Percentiles rank a stretch among this genome's conserved stretches.
These are phyloP conservation scores for Ricinus communis DNA, from an alignment of 345 rosid species.

Conservation along the genomic window DNA sequence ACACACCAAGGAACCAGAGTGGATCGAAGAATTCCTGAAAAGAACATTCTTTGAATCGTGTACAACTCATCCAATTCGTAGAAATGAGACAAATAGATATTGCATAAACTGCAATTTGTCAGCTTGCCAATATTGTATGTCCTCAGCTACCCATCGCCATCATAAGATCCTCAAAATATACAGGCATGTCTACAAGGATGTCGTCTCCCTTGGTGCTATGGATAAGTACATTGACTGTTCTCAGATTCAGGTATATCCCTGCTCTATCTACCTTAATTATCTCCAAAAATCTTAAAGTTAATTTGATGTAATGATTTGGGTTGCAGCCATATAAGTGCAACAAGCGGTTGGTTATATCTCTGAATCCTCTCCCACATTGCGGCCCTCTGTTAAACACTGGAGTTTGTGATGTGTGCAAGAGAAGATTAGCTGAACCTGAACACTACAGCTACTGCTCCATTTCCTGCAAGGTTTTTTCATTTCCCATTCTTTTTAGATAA, in stretches of 20 bases:
- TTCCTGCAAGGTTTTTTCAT: slow-evolving; percentile 41
- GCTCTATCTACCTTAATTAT: too few relatives aligned
- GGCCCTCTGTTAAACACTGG: slow-evolving; percentile 18
- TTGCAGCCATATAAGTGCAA: slow-evolving; percentile 50
- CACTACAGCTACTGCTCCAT: slow-evolving; percentile 40
- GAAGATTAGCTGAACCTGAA: slow-evolving; percentile 37
- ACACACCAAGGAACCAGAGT: slow-evolving; percentile 27
- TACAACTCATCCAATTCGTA: slow-evolving; percentile 31
- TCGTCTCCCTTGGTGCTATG: slow-evolving; percentile 36
- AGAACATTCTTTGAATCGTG: slow-evolving; percentile 39
- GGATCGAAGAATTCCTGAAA: slow-evolving; percentile 34
- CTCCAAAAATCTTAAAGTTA: too few relatives aligned
- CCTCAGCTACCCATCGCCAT: slow-evolving; percentile 29
- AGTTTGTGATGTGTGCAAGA: slow-evolving; percentile 32
- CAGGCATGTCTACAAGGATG: slow-evolving; percentile 48
- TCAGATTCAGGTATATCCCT: slow-evolving; percentile 35
- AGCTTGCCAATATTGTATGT: slow-evolving; percentile 46
- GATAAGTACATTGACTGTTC: slow-evolving; percentile 42
- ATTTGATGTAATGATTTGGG: background rate
- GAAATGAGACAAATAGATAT: slow-evolving; percentile 42
- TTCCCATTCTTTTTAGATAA: background rate
- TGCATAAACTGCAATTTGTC: slow-evolving; percentile 41
- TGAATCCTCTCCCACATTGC: slow-evolving; percentile 46
- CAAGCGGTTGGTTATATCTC: slow-evolving; percentile 38
- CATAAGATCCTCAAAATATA: slow-evolving; percentile 49